Evolutionary conservation across 805 yeast species (phyloP), one percentile per base, ranked within the genome.

Genomic region (Naumovozyma baii): DNA sequence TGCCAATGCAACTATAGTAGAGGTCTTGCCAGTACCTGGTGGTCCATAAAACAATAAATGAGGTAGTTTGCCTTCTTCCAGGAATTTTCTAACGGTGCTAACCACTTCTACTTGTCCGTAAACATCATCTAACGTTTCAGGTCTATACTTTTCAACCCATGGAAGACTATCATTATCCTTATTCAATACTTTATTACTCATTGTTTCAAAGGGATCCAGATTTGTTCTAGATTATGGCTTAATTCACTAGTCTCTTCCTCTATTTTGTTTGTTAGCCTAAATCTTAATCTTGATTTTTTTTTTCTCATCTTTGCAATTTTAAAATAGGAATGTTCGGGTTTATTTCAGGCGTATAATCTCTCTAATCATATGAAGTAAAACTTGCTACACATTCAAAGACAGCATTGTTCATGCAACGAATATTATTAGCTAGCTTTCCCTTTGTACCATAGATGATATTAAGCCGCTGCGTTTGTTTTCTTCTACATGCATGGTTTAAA

Each of bases 61-160:
- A 2, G 98, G 98, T 29, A 90, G 67, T 49, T 77, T 76, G 9
- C 92, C 88, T 44, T 81, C 84, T 44, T 76, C 73, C 14, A 88
- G 87, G 60, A 90, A 92, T 55, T 78, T 80, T 32, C 87, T 74
- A 14, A 92, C 84, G 7, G 96, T 90, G 26, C 74, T 72, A 5
- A 92, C 85, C 22, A 87, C 85, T 37, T 83, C 92, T 36, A 75
- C 76, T 57, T 92, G 97, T 4, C 98, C 98, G 52, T 85, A 78
- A 8, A 92, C 90, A 35, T 92, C 96, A 45, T 83, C 86, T 38
- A 92, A 66, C 1, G 79, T 69, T 26, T 68, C 66, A 0, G 99
- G 99, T 47, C 99, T 78, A 61, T 90, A 92, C 60, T 92, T 92
- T 59, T 92, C 99, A 34, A 92, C 94, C 98, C 88, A 78, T 17